Conservation (phyloP, 2,329 filamentous ascomycete species). For the Aspergillus aculeatus region DNA sequence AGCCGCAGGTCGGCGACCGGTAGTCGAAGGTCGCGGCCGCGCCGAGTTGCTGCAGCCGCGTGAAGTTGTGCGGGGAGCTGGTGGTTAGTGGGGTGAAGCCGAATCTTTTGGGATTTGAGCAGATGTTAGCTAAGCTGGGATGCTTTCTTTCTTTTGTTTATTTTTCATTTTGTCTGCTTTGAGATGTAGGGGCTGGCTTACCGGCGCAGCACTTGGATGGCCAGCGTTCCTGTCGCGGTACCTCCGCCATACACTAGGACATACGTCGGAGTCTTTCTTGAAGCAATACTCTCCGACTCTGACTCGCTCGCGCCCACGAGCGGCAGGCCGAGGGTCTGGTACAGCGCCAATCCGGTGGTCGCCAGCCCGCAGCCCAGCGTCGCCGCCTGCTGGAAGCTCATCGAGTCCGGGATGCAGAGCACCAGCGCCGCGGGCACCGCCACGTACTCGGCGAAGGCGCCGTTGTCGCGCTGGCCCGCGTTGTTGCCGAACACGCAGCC, state of each 20-base stretch:
- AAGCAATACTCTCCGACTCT: too few species aligned
- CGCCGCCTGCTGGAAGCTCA: constrained; percentile 8
- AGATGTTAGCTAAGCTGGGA: too few species aligned
- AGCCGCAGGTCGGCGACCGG: background rate
- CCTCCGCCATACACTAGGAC: background rate
- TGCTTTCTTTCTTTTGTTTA: too few species aligned
- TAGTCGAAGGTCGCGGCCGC: constrained; percentile 10
- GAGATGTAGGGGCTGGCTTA: background rate
- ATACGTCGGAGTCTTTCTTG: background rate
- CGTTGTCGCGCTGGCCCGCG: constrained; percentile 22
- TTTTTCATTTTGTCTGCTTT: too few species aligned
- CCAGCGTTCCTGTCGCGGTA: background rate
- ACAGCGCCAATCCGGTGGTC: constrained; percentile 10
- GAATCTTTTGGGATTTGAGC: too few species aligned
- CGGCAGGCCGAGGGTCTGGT: too few species aligned
- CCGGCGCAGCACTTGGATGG: background rate
- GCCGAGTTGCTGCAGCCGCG: background rate
- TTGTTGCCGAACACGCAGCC: constrained; percentile 34
- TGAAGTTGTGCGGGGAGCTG: background rate
- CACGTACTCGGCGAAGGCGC: constrained; percentile 40
- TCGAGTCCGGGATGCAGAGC: constrained; percentile 25
- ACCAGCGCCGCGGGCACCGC: constrained; percentile 27
- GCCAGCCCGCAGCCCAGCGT: constrained; percentile 1
- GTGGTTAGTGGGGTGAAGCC: background rate
- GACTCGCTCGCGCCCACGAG: too few species aligned